Evolutionary conservation across 2,329 filamentous ascomycete species (phyloP), one percentile per base, ranked within the genome.

Genomic region (Neobulgaria alba): DNA sequence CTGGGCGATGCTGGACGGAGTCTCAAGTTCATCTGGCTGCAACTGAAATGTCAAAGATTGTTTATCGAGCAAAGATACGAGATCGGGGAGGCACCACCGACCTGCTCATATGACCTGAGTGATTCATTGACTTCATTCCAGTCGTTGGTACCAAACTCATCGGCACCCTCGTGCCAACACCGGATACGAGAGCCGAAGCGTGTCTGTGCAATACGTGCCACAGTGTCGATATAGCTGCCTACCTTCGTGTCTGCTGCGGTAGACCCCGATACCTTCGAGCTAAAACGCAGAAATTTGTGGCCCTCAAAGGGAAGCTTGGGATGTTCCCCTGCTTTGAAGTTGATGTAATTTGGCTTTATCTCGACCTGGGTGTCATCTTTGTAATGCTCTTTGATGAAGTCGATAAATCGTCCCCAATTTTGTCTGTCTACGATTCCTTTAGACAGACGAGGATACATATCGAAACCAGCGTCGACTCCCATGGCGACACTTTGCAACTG

Each of bases 251-350:
- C n/a, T n/a, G n/a, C n/a, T 16, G 38, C 42, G 15, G 20, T 29
- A 42, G 29, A 38, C 12, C 45, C 53, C 38, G 53, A 53, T 37
- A 52, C 38, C 35, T 52, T 53, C 23, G 52, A 52, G 36, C 56
- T 56, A 33, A 59, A 58, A 32, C 51, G 52, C 33, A 59, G 40
- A 39, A 59, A 51, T 20, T 57, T 57, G 33, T 59, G 54, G 39
- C 55, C 48, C 36, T 57, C 46, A 29, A 56, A 55, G 20, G 55
- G 53, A 23, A 59, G 56, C 26, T 20, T 21, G 2, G 50, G 52
- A 42, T 57, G 44, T 32, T 55, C 47, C 33, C 53, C 53, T 29
- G 43, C 48, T 43, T 56, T 58, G 45, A 58, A 58, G 3, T 41
- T 33, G 34, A 58, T 54, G 38, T 51, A 57, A 30, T 57, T 56